A percentile compares a stretch with the other conserved stretches of the same genome.
phyloP scores from a whole-genome alignment of 2,329 filamentous ascomycete genomes.

The Chaetomium strumarium region DNA sequence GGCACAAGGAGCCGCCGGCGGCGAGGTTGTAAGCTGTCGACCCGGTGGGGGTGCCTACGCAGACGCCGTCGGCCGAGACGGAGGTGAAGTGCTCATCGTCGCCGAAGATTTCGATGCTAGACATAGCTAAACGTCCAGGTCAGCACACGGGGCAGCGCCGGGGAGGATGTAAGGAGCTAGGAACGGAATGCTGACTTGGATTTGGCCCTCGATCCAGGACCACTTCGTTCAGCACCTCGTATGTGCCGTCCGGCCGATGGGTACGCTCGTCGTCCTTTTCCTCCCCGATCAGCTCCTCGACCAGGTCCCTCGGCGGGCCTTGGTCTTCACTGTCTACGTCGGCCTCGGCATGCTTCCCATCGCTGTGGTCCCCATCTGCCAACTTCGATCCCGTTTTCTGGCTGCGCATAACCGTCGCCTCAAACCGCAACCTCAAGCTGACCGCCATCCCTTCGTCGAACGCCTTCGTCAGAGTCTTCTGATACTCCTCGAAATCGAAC shows the following conservation, averaged over 20 bases:
- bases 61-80: conserved; percentile 86
- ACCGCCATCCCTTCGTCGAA: conserved; percentile 84
- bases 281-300: conserved; percentile 85
- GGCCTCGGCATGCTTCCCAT: conserved; percentile 24
- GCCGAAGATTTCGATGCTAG: conserved; percentile 83
- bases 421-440: conserved; percentile 80
- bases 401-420: conserved; percentile 87
- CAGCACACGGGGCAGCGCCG: neutral
- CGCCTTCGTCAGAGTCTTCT: conserved; percentile 60
- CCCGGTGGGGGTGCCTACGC: conserved; percentile 88
- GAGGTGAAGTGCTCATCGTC: conserved; percentile 95
- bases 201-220: conserved; percentile 93
- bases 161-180: neutral
- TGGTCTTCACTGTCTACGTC: conserved; percentile 34
- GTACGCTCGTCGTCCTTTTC: conserved; percentile 79
- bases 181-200: conserved; percentile 47
- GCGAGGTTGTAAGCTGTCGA: conserved; percentile 95
- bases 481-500: conserved; percentile 79
- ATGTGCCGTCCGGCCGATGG: conserved; percentile 76
- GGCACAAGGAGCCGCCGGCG: conserved; percentile 88
- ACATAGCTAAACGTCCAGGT: conserved; percentile 60
- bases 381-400: conserved; percentile 39
- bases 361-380: neutral
- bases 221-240: conserved; percentile 93
- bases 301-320: conserved; percentile 55